Evolutionary conservation across 2,329 filamentous ascomycete species (phyloP), one percentile per base, ranked within the genome.

Genomic region (Fusarium armeniacum): DNA sequence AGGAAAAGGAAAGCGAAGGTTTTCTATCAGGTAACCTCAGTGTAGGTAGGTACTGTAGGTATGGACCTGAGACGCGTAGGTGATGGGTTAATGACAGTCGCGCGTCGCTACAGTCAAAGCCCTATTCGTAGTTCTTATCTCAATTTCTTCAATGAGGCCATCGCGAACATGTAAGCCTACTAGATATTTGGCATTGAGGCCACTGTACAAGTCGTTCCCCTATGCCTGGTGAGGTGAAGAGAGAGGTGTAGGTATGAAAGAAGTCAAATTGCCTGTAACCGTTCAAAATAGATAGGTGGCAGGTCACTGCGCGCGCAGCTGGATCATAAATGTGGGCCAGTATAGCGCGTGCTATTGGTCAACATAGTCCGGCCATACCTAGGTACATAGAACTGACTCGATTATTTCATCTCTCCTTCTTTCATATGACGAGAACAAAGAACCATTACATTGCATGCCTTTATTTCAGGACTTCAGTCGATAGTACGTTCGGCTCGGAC

Each of bases 111-210:
- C 36, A 51, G 52, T 20, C 38, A 50, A 46, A 45, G 43, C 52
- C 54, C 20, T 32, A 45, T 61, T 35, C 36, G 36, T 38, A 13
- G 16, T 53, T 40, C 22, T 22, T 65, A 65, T 61, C 38, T 26
- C 35, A 49, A 50, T 54, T 40, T 33, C 15, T 40, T 15, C 22
- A 43, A 28, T 52, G 68, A 71, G 53, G 59, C 52, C 68, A 70
- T 70, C 47, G 50, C 33, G 62, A 46, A 35, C 38, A 38, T 35
- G 33, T 36, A 35, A 64, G 28, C 56, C 49, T 26, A 12, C 49
- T 26, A 12, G n/a, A 12, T 40, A 43, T 30, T 41, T 49, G 51
- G 44, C 46, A 38, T 44, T 50, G 53, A 44, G 30, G 56, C 62
- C 44, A 46, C 61, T 45, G 56, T 50, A 43, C 33, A 40, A 50